Evolutionary conservation across 2,329 filamentous ascomycete species (phyloP).

Genomic region (Herpotrichia juniperi): DNA sequence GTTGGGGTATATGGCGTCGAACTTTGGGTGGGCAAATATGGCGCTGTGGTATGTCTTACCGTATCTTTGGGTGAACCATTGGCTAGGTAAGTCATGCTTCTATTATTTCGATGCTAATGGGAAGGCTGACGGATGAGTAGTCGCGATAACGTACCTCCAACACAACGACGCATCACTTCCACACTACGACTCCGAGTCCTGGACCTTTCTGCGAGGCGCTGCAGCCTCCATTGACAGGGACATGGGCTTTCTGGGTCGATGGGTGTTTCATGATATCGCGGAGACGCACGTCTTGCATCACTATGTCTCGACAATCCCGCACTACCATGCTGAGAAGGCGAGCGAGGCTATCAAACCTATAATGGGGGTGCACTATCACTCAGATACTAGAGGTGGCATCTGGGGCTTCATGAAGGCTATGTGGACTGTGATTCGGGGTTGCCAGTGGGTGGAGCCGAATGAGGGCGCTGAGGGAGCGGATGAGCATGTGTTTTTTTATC

Average conservation of each 20-base stretch:
- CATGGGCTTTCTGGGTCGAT: constrained; percentile 65
- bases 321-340: constrained; percentile 6
- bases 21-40: constrained; percentile 47
- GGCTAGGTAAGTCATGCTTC: neutral
- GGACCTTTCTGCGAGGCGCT: constrained; percentile 67
- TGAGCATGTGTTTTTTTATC: neutral
- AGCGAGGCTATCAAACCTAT: constrained; percentile 6
- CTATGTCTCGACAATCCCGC: constrained; percentile 51
- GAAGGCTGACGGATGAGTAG: constrained; percentile 58
- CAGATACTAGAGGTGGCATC: neutral
- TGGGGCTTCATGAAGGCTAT: neutral
- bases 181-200: constrained; percentile 62
- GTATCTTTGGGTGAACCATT: constrained; percentile 70
- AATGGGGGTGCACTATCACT: neutral
- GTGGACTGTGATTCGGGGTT: neutral
- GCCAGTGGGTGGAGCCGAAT: constrained; percentile 2
- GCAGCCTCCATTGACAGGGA: constrained; percentile 67
- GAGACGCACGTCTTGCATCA: constrained; percentile 68
- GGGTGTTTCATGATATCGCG: constrained; percentile 69
- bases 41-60: constrained; percentile 61
- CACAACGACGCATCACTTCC: constrained; percentile 65
- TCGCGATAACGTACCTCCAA: constrained; percentile 75
- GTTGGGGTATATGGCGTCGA: neutral
- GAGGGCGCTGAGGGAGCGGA: neutral
- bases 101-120: neutral